Evolutionary conservation across 2,329 filamentous ascomycete genomes (phyloP).

Genomic region (Fusarium longipes): DNA sequence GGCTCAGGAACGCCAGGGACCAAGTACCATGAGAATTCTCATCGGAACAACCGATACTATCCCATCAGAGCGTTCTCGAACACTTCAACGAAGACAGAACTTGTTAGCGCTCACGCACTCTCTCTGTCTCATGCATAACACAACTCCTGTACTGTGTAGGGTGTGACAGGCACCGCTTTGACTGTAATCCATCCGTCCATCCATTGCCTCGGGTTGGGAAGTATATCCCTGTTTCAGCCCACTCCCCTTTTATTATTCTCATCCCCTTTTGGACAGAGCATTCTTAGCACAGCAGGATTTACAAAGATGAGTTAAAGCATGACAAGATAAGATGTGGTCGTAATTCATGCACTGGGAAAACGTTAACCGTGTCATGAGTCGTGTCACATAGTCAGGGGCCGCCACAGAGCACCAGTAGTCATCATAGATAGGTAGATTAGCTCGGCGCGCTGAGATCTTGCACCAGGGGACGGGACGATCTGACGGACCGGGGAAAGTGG

Average conservation of each 20-base stretch:
- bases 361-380: conserved; percentile 28
- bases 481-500: conserved; percentile 30
- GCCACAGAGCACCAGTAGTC: conserved; percentile 7
- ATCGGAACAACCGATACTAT: conserved; percentile 30
- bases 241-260: conserved; percentile 31
- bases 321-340: conserved; percentile 16
- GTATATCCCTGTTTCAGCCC: conserved; percentile 39
- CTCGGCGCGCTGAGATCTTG: conserved; percentile 36
- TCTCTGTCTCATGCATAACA: conserved; percentile 32
- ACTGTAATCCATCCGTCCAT: conserved; percentile 1
- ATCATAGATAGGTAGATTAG: conserved; percentile 28
- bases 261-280: conserved; percentile 17
- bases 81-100: conserved; percentile 29
- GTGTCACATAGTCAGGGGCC: conserved; percentile 4
- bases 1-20: conserved; percentile 19
- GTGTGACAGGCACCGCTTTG: conserved; percentile 17
- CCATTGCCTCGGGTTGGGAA: conserved; percentile 20
- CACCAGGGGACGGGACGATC: conserved; percentile 42
- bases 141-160: conserved; percentile 5
- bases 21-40: conserved; percentile 3
- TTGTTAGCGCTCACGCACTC: conserved; percentile 32
- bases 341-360: conserved; percentile 25
- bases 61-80: conserved; percentile 35
- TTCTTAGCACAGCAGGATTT: background rate
- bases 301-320: conserved; percentile 7